A percentile compares a stretch with the other conserved stretches of the same genome.
Evolutionary conservation across 495 filamentous ascomycete genomes (phyloP).

Genomic region (Xylaria grammica): DNA sequence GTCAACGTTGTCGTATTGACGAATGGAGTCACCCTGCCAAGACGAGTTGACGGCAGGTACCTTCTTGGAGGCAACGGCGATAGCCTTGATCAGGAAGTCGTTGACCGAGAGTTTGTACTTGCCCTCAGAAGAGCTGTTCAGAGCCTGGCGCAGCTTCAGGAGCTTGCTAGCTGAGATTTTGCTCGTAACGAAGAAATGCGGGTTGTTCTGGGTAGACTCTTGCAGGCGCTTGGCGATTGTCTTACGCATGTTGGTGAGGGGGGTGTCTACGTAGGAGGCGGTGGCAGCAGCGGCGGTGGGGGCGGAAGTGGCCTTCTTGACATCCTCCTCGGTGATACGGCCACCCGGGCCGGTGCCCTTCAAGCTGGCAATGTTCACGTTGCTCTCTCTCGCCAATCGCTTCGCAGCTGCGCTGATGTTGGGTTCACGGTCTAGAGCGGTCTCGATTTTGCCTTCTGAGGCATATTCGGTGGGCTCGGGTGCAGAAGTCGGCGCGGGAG

Average conservation of each 20-base stretch:
- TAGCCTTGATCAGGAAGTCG: constrained; percentile 98
- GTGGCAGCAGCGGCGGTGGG: constrained; percentile 57
- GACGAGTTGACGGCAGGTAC: constrained; percentile 94
- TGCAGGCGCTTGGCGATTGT: constrained; percentile 91
- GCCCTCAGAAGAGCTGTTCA: constrained; percentile 86
- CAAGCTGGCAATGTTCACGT: constrained; percentile 75
- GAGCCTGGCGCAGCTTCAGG: constrained; percentile 89
- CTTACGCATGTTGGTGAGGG: constrained; percentile 93
- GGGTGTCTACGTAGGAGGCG: constrained; percentile 81
- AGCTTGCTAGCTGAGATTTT: constrained; percentile 91
- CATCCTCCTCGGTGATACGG: constrained; percentile 87
- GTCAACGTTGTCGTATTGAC: constrained; percentile 89
- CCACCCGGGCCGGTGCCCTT: constrained; percentile 90
- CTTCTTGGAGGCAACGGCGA: constrained; percentile 85
- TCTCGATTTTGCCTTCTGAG: constrained; percentile 77
- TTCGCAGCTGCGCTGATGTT: constrained; percentile 75
- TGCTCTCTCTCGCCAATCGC: constrained; percentile 83
- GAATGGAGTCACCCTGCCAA: constrained; percentile 89
- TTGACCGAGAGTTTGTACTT: constrained; percentile 99
- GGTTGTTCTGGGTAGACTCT: constrained; percentile 88
- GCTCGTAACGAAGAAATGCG: constrained; percentile 95
- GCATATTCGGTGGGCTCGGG: constrained; percentile 72
- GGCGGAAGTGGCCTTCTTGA: constrained; percentile 71
- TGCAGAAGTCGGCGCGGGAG: constrained; percentile 64
- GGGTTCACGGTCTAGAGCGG: constrained; percentile 79